Conservation (phyloP, 2,329 filamentous ascomycete species). For the Alternaria sp. region DNA sequence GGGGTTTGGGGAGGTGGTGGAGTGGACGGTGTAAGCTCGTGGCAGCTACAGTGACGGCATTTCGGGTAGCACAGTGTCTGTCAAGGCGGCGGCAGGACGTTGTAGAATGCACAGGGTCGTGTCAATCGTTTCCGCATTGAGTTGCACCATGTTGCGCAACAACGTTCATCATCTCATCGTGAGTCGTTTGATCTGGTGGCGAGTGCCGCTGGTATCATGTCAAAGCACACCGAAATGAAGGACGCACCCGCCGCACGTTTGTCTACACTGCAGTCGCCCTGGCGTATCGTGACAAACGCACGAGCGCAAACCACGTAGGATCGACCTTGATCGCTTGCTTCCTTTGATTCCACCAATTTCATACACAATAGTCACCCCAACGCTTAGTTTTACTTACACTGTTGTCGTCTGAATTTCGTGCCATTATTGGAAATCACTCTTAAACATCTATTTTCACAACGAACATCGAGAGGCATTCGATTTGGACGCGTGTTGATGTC, state of each 20-base stretch:
- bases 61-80: too few species aligned
- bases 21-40: slow-evolving; percentile 40
- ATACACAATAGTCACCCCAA: neutral
- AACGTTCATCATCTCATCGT: neutral
- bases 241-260: neutral
- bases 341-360: neutral
- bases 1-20: slow-evolving; percentile 30
- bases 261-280: neutral
- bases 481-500: neutral
- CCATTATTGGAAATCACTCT: neutral
- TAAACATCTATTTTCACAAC: neutral
- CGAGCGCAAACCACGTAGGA: neutral
- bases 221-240: neutral
- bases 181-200: neutral
- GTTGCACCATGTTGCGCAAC: neutral
- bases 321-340: neutral
- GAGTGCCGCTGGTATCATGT: neutral
- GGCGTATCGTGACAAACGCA: neutral
- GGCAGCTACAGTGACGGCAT: neutral
- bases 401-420: neutral
- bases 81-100: too few species aligned
- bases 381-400: neutral
- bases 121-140: neutral
- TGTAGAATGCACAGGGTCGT: too few species aligned
- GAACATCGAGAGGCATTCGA: neutral